Percentiles rank a stretch among this genome's conserved stretches.
Evolutionary conservation across 192 early-diverging fungal species (phyloP).

Genomic region (Geranomyces variabilis): DNA sequence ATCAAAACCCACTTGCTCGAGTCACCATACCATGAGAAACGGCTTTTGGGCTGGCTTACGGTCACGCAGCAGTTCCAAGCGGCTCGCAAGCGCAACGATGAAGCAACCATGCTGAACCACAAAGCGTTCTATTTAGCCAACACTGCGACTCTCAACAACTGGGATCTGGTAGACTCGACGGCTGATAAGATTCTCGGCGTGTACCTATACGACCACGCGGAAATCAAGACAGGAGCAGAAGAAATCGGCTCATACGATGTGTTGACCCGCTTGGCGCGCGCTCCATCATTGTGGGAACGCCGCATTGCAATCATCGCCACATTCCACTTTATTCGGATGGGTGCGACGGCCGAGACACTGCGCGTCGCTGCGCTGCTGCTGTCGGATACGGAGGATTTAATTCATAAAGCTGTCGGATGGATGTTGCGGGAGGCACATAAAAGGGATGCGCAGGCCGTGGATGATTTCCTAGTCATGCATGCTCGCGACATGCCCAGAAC

Average conservation of each 20-base stretch:
- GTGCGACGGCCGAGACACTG: neutral
- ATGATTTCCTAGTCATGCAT: neutral
- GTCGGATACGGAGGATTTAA: neutral
- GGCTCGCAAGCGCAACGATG: neutral
- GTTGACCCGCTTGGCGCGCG: neutral
- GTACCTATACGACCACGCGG: neutral
- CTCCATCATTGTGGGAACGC: slow-evolving; percentile 3
- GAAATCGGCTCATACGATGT: neutral
- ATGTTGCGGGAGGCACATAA: slow-evolving; percentile 6
- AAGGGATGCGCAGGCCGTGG: neutral
- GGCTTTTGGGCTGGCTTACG: neutral
- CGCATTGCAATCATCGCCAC: slow-evolving; percentile 1
- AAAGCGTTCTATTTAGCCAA: neutral
- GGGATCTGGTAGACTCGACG: neutral
- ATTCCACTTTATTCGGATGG: slow-evolving; percentile 1
- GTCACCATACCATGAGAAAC: neutral
- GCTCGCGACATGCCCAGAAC: neutral
- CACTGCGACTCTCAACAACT: neutral
- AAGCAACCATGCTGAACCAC: neutral
- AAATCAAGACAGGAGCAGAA: neutral
- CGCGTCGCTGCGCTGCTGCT: neutral
- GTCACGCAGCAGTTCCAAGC: neutral
- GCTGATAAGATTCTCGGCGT: neutral
- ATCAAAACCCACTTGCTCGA: neutral
- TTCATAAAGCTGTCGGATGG: slow-evolving; percentile 4